Percentiles rank a stretch among this genome's conserved stretches.
These are phyloP conservation scores for Trichoderma endophyticum DNA, from an alignment of 2,329 filamentous ascomycete genomes.

Conservation along the genomic window DNA sequence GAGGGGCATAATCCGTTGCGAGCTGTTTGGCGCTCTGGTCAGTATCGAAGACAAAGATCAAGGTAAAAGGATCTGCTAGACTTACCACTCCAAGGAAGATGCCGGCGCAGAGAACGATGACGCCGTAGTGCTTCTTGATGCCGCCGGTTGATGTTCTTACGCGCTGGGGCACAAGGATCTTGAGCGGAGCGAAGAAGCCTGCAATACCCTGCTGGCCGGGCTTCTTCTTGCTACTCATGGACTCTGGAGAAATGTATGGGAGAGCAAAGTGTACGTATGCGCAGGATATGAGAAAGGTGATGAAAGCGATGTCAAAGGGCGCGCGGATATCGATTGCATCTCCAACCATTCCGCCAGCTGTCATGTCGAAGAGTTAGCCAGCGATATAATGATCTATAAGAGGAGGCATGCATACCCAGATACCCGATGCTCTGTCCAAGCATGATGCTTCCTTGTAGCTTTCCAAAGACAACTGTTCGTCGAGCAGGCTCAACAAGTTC, in stretches of 20 bases:
- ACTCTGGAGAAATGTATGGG: slow-evolving; percentile 49
- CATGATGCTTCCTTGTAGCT: slow-evolving; percentile 64
- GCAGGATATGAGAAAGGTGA: slow-evolving; percentile 49
- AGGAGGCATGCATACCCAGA: slow-evolving; percentile 38
- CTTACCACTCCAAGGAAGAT: slow-evolving; percentile 62
- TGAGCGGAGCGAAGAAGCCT: slow-evolving; percentile 61
- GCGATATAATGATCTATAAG: too few relatives aligned
- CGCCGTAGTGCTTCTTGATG: slow-evolving; percentile 55
- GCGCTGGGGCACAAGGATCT: slow-evolving; percentile 57
- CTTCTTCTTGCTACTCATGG: slow-evolving; percentile 27
- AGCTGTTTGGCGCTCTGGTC: slow-evolving; percentile 36
- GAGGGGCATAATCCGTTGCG: slow-evolving; percentile 65
- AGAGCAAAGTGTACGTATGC: slow-evolving; percentile 42
- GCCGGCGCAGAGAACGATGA: slow-evolving; percentile 61
- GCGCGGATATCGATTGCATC: slow-evolving; percentile 60
- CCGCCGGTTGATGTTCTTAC: slow-evolving; percentile 51
- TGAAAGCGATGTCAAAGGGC: slow-evolving; percentile 63
- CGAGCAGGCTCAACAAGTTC: slow-evolving; percentile 59
- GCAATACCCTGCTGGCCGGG: slow-evolving; percentile 36
- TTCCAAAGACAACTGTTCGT: slow-evolving; percentile 63
- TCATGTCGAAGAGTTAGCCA: neutral
- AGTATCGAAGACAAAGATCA: neutral
- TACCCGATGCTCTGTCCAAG: slow-evolving; percentile 64
- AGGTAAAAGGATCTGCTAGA: neutral
- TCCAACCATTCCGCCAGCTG: slow-evolving; percentile 61